Evolutionary conservation across 1,284 basidiomycete species (phyloP), one percentile per base, ranked within the genome.

Genomic region (Microbotryomycetes sp.): DNA sequence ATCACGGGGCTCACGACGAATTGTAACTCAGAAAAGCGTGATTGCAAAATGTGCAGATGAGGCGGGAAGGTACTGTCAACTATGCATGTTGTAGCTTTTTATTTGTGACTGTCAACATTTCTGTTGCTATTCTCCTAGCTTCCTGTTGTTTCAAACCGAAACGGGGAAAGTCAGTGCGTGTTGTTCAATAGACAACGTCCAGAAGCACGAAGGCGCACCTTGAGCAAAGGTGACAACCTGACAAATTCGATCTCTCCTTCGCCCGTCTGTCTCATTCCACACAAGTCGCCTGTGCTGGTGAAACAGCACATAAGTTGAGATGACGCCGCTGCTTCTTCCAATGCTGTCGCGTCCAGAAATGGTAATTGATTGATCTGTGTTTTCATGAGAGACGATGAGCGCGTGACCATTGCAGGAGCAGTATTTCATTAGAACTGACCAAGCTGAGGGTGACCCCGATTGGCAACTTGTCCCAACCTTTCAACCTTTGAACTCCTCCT

Each of bases 231-330:
- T 47, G 48, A 29, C 42, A 67, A 4, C 3, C 65, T 28, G 23
- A 46, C 63, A 26, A 52, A 57, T 58, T 69, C 67, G 50, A 69
- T 56, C 56, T 69, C 67, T 2, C 67, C 67, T 49, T 69, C 65
- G 25, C 67, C 67, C 22, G 63, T 26, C 32, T 66, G 62, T 2
- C 55, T 54, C 3, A 69, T 22, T 2, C 56, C 65, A 51, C 65
- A 66, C 9, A 64, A 16, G 5, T 58, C 56, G 9, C 62, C 62
- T 0, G 42, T 42, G 1, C 58, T 52, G 1, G 58, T 57, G 49
- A 60, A 64, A 3, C 58, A 60, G 0, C 58, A 52, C 36, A 66
- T 42, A 32, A 69, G 26, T 5, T 52, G 58, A 0, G 65, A 56
- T 1, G 55, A 32, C 3, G 65, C 57, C 14, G 60, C 60, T 6